Conservation (phyloP, 257 asterid species). For the Scutellaria galericulata region DNA sequence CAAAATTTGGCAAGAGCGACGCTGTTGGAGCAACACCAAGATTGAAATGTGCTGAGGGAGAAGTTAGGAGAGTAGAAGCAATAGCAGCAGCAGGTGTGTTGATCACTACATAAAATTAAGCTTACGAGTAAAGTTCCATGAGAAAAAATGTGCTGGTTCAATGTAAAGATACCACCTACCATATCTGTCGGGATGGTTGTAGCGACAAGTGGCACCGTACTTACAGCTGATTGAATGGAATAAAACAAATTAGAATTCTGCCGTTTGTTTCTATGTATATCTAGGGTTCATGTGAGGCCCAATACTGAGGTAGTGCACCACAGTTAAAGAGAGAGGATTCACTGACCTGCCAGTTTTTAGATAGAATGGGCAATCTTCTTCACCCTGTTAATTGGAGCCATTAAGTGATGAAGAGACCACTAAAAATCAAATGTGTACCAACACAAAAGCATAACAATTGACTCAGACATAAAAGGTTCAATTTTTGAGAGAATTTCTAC, state of each 20-base stretch:
- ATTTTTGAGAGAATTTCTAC: not conserved
- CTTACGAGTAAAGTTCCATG: conserved; percentile 24
- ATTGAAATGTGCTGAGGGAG: conserved; percentile 76
- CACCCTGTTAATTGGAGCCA: conserved; percentile 68
- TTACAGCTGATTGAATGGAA: conserved; percentile 74
- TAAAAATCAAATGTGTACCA: conserved; percentile 9
- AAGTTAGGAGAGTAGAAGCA: conserved; percentile 58
- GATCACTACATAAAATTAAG: conserved; percentile 39
- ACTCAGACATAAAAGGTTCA: conserved; percentile 8
- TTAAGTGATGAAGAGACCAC: conserved; percentile 24
- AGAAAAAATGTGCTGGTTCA: conserved; percentile 17
- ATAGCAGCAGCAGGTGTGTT: conserved; percentile 62
- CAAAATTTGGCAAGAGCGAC: conserved; percentile 71
- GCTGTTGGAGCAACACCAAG: conserved; percentile 71
- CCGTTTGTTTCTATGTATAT: conserved; percentile 12
- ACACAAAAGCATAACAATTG: conserved; percentile 7
- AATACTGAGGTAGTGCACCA: conserved; percentile 22
- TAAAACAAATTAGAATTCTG: conserved; percentile 39
- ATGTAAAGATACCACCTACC: conserved; percentile 46
- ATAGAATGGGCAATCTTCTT: conserved; percentile 96
- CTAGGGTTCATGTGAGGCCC: conserved; percentile 14
- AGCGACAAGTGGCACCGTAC: conserved; percentile 92
- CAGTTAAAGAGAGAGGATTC: conserved; percentile 29
- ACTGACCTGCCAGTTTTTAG: conserved; percentile 95
- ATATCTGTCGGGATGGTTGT: conserved; percentile 90